phyloP scores from a whole-genome alignment of 2,329 filamentous ascomycete species.

The Saccharata proteae region DNA sequence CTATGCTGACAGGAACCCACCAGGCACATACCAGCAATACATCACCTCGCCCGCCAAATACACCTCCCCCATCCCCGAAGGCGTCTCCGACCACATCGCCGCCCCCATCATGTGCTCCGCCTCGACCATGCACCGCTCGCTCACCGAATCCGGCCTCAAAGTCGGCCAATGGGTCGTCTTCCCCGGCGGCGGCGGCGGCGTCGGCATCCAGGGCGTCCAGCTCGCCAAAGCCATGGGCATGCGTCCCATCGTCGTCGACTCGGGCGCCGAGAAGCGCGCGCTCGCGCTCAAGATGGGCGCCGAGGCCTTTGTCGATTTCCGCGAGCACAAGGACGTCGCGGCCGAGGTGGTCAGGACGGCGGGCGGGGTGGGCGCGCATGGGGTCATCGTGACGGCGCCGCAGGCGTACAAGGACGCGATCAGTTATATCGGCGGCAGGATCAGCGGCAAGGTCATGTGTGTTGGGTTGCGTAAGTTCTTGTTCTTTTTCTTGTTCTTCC shows the following conservation, averaged over 20 bases:
- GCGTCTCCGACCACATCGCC: conserved; percentile 42
- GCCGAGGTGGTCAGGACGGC: conserved; percentile 22
- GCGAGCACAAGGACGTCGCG: conserved; percentile 18
- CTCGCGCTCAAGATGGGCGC: conserved; percentile 39
- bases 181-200: conserved; percentile 42
- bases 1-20: conserved; percentile 3
- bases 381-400: conserved; percentile 27
- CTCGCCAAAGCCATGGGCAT: conserved; percentile 33
- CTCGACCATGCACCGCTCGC: conserved; percentile 45
- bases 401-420: conserved; percentile 31
- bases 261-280: conserved; percentile 29
- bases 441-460: conserved; percentile 42
- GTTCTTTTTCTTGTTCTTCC: conserved; percentile 2
- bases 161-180: conserved; percentile 45
- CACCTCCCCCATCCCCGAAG: conserved; percentile 43
- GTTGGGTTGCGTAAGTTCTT: conserved; percentile 26
- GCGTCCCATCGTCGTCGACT: conserved; percentile 44
- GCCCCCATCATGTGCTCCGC: conserved; percentile 51
- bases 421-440: conserved; percentile 33
- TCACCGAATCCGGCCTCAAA: conserved; percentile 38
- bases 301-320: conserved; percentile 33
- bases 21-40: conserved; percentile 44
- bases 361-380: conserved; percentile 19
- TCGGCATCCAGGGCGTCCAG: conserved; percentile 46
- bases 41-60: conserved; percentile 43